phyloP scores from a whole-genome alignment of 2,329 filamentous ascomycete genomes.

The Diaporthe sp. region DNA sequence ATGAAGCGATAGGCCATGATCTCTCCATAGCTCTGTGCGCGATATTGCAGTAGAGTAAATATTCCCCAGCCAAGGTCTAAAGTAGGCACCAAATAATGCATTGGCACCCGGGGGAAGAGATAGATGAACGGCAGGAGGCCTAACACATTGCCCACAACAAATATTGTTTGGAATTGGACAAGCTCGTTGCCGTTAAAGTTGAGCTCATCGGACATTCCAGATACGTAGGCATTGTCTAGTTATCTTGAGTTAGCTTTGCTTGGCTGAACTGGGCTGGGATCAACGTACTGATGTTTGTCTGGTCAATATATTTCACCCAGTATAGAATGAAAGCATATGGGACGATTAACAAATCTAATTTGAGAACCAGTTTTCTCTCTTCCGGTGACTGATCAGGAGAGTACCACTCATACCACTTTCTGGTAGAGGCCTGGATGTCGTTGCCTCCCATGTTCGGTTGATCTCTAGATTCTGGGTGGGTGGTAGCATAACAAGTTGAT shows the following conservation, averaged over 20 bases:
- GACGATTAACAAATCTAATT: constrained; percentile 42
- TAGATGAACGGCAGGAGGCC: constrained; percentile 45
- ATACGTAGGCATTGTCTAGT: constrained; percentile 41
- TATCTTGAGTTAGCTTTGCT: background rate
- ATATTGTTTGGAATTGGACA: constrained; percentile 45
- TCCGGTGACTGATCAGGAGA: constrained; percentile 40
- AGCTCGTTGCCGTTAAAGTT: constrained; percentile 38
- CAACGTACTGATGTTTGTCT: constrained; percentile 41
- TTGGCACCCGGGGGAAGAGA: constrained; percentile 45
- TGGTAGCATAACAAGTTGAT: background rate
- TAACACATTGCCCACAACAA: constrained; percentile 43
- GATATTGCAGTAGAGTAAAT: constrained; percentile 45
- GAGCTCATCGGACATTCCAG: constrained; percentile 37
- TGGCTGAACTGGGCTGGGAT: background rate
- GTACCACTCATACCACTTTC: constrained; percentile 42
- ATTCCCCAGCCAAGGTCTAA: constrained; percentile 45
- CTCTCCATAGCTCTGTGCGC: constrained; percentile 39
- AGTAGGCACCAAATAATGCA: constrained; percentile 45
- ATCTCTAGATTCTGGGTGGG: background rate
- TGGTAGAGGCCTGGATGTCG: background rate
- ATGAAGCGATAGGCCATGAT: constrained; percentile 39
- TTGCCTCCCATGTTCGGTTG: background rate
- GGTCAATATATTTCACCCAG: constrained; percentile 44
- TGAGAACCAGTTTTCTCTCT: constrained; percentile 41
- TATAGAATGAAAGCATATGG: constrained; percentile 42